Percentiles rank a stretch among this genome's conserved stretches.
These are phyloP conservation scores for Cymbidium sinense DNA, from an alignment of 106 monocot species.

Conservation along the genomic window DNA sequence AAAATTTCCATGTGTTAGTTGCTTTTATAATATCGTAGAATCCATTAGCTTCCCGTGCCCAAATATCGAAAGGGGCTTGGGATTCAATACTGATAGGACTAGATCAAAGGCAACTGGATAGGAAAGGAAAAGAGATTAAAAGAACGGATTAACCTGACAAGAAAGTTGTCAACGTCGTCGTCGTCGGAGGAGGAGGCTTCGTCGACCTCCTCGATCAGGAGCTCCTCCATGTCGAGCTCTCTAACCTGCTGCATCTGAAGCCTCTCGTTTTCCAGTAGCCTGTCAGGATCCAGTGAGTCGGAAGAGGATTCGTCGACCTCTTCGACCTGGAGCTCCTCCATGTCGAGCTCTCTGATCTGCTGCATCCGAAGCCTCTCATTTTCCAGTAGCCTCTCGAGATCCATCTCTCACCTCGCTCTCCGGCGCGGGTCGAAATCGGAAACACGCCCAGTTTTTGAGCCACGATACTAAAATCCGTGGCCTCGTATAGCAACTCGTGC, in stretches of 20 bases:
- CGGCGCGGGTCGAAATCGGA: too few species aligned
- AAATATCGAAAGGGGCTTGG: neutral
- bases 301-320: conserved; percentile 22
- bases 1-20: neutral
- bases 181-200: conserved; percentile 1
- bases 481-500: too few species aligned
- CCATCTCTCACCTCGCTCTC: conserved; percentile 4
- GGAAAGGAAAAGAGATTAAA: neutral
- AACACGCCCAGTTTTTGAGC: too few species aligned
- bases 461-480: too few species aligned
- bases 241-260: conserved; percentile 35
- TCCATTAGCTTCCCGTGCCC: neutral
- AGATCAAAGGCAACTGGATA: neutral
- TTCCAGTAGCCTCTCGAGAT: conserved; percentile 16
- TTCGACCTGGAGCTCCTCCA: conserved; percentile 45
- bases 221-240: conserved; percentile 43
- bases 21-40: neutral
- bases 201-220: conserved; percentile 42
- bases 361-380: conserved; percentile 34
- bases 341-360: conserved; percentile 38
- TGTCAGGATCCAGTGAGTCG: conserved; percentile 8
- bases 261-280: conserved; percentile 28
- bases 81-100: neutral
- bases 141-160: conserved; percentile 5
- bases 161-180: conserved; percentile 19